Conservation (phyloP, 768 basidiomycete genomes). For the Xerocomellus amylosporus region DNA sequence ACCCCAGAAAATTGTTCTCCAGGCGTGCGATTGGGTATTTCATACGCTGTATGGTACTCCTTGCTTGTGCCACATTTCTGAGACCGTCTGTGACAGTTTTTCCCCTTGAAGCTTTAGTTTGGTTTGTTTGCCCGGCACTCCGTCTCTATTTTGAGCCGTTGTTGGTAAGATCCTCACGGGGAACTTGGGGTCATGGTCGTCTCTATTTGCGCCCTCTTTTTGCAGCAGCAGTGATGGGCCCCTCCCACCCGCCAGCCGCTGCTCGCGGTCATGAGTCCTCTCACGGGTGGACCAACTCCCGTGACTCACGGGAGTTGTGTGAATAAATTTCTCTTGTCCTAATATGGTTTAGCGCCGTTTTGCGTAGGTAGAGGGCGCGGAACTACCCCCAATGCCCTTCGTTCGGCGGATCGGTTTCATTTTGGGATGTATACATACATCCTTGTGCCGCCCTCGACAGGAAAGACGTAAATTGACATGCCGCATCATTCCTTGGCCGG, state of each 20-base stretch:
- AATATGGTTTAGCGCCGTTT: conserved; percentile 10
- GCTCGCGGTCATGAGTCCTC: conserved; percentile 8
- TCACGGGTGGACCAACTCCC: conserved; percentile 6
- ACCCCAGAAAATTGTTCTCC: conserved; percentile 9
- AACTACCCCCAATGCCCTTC: neutral
- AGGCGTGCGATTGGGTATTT: conserved; percentile 21
- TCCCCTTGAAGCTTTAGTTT: conserved; percentile 3
- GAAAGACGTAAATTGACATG: conserved; percentile 27
- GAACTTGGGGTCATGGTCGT: conserved; percentile 5
- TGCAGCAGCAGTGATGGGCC: conserved; percentile 3
- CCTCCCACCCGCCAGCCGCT: conserved; percentile 2
- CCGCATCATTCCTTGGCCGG: conserved; percentile 20
- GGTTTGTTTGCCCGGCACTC: neutral
- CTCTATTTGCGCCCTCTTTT: conserved; percentile 16
- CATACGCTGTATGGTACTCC: conserved; percentile 7
- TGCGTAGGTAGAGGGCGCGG: conserved; percentile 11
- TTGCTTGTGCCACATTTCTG: conserved; percentile 6
- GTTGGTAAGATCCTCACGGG: conserved; percentile 3
- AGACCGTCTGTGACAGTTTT: neutral
- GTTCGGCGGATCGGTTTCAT: conserved; percentile 11
- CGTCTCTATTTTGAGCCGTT: conserved; percentile 5
- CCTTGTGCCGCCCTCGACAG: conserved; percentile 12
- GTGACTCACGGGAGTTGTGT: conserved; percentile 13
- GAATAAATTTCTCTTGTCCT: conserved; percentile 1
- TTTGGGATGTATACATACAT: conserved; percentile 2